Evolutionary conservation across 2,329 filamentous ascomycete genomes (phyloP), one percentile per base, ranked within the genome.

Genomic region (Xylariaceae sp.): DNA sequence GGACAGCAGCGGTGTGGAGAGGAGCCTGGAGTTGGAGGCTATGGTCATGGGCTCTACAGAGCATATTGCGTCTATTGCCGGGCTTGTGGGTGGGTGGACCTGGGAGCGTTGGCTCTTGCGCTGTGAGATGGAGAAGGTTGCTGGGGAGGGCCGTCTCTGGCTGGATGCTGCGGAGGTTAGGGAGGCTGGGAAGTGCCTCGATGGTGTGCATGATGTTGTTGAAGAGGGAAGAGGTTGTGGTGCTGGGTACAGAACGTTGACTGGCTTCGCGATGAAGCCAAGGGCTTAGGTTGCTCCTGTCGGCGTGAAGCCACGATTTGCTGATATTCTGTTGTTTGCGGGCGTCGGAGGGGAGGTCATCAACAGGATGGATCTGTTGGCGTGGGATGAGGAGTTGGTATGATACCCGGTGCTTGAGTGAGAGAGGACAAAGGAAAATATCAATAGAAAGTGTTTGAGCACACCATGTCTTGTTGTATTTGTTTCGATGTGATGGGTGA

Each of bases 31-130:
- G 57, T 74, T 82, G 57, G 83, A 89, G 54, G 83, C 85, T 15
- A 77, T 81, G 64, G 74, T 82, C 0, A 68, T 70, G n/a, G 87
- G 87, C 7, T 87, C 80, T 60, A 90, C 87, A 0, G 81, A 84
- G 44, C 81, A 84, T 63, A 81, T 85, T 12, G 88, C 89, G 1
- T 83, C 81, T 59, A 75, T 96, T 57, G 87, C 88, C 11, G 91
- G 91, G 17, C 72, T 97, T 38, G 82, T 92, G 1, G 94, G 90
- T 5, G 85, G 87, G 22, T 94, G 90, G 85, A 85, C 85, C 66
- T 99, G 91, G 92, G 94, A 99, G 78, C 87, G 89, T 67, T 99
- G 94, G 94, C 80, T 97, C 68, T 73, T 96, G 58, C 89, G 90
- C 63, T 80, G 92, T 62, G 88, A 94, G 72, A 81, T 86, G 71